Base-by-base conservation (phyloP, 805 yeast genomes). In the Ogataea siamensis region DNA sequence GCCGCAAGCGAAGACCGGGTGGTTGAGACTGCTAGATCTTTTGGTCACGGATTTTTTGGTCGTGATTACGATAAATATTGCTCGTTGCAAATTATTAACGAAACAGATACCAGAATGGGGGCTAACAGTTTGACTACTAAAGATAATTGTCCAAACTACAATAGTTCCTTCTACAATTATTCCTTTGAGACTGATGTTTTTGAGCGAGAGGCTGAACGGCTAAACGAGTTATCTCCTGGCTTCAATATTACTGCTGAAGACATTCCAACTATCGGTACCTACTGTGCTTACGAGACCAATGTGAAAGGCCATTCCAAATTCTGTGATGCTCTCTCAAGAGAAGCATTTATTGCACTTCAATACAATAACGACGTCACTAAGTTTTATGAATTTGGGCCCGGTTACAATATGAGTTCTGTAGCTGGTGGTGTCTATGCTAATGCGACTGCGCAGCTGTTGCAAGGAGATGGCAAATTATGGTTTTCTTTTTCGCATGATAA, bases 401-500 rank as follows among this genome's bases (percentile, higher is more conserved):
- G 89, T 26, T 62, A 76, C 48, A 66, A 73, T 34, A 50, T 71
- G 40, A 72, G 79, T 13, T 66, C 67, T 14, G 71, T 76, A 2
- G 67, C 76, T 29, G 89, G 87, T 3, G 68, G 76, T 2, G 74
- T 76, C 7, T 70, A 72, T 62, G 66, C 73, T 4, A 78, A 74
- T 47, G 53, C 62, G 11, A 67, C 71, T 5, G 48, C 74, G 5
- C 17, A 24, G 15, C 17, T 38, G 14, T 34, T 39, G 11, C 34
- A 39, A 24, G 38, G 30, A 11, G 28, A 39, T 12, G 31, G 28
- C 17, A 27, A 22, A 13, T 15, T 82, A 37, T 79, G 81, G 65
- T 64, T 81, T 43, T 79, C 80, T 43, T 82, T 83, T 64, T 70
- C 84, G 15, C 91, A 83, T 54, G 91, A 84, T 55, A 70, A 79